Percentiles rank a stretch among this genome's conserved stretches.
Conservation (phyloP, 345 rosid species). For the Aegle marmelos region DNA sequence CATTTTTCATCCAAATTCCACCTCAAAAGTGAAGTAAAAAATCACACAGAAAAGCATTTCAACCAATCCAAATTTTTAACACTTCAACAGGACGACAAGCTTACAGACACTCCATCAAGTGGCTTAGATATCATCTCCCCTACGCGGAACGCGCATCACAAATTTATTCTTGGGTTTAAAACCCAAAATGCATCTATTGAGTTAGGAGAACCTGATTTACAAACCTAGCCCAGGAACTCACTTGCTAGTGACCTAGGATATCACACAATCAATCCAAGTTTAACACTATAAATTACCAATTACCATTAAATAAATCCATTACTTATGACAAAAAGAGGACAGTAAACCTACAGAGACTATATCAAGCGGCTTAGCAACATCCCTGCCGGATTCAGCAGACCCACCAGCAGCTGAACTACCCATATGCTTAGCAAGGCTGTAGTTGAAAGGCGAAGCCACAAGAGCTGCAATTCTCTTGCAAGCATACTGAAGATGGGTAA, state of each 20-base stretch:
- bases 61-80: background rate
- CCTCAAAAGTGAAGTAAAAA: background rate
- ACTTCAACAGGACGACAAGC: background rate
- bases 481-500: conserved; percentile 80
- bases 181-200: too few relatives aligned
- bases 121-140: conserved; percentile 45
- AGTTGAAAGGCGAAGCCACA: conserved; percentile 84
- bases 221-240: too few relatives aligned
- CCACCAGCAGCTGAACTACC: conserved; percentile 20
- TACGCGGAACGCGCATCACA: too few relatives aligned
- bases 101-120: conserved; percentile 31
- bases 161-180: too few relatives aligned
- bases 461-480: conserved; percentile 89
- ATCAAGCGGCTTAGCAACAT: conserved; percentile 86
- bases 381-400: conserved; percentile 53
- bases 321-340: background rate
- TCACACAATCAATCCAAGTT: too few relatives aligned
- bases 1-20: background rate
- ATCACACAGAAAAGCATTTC: background rate
- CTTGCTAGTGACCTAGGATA: too few relatives aligned
- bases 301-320: background rate
- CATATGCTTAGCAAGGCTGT: conserved; percentile 50
- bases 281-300: too few relatives aligned
- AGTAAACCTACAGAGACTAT: conserved; percentile 54
- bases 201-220: too few relatives aligned